phyloP scores from a whole-genome alignment of 768 basidiomycete genomes.

The Psilocybe cyanescens region DNA sequence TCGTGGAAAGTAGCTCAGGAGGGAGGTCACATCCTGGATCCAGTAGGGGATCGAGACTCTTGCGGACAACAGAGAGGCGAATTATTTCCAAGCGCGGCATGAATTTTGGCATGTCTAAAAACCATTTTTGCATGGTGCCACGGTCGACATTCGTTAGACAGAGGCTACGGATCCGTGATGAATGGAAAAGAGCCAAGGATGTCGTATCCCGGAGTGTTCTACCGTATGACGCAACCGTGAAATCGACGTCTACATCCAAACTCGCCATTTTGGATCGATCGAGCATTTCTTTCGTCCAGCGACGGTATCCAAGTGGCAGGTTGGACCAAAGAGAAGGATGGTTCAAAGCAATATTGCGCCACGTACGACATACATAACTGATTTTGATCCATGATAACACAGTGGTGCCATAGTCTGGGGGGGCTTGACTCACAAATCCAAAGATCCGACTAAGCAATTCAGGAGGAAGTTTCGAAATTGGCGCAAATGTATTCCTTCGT shows the following conservation, averaged over 20 bases:
- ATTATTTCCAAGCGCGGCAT: background rate
- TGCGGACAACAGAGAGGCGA: background rate
- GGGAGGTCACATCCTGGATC: background rate
- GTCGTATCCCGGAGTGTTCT: background rate
- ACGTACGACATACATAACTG: slow-evolving; percentile 9
- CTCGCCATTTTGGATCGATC: slow-evolving; percentile 9
- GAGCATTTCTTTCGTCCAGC: slow-evolving; percentile 15
- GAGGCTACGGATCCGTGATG: background rate
- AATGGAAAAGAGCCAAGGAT: background rate
- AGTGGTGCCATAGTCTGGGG: background rate
- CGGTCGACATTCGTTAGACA: background rate
- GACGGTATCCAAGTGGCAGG: background rate
- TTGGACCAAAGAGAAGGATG: slow-evolving; percentile 11
- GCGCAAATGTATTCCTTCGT: slow-evolving; percentile 8
- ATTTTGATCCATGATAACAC: slow-evolving; percentile 9
- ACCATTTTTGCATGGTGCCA: background rate
- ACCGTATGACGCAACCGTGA: no score
- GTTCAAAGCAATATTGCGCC: slow-evolving; percentile 9
- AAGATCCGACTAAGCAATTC: slow-evolving; percentile 13
- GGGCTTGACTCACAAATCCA: background rate
- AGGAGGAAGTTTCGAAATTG: slow-evolving; percentile 12
- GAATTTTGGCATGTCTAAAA: slow-evolving; percentile 4
- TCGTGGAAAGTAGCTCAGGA: background rate
- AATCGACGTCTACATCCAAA: background rate
- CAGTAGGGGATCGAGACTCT: background rate